phyloP scores from a whole-genome alignment of 2,329 filamentous ascomycete species.

The Diaporthe vaccinii region DNA sequence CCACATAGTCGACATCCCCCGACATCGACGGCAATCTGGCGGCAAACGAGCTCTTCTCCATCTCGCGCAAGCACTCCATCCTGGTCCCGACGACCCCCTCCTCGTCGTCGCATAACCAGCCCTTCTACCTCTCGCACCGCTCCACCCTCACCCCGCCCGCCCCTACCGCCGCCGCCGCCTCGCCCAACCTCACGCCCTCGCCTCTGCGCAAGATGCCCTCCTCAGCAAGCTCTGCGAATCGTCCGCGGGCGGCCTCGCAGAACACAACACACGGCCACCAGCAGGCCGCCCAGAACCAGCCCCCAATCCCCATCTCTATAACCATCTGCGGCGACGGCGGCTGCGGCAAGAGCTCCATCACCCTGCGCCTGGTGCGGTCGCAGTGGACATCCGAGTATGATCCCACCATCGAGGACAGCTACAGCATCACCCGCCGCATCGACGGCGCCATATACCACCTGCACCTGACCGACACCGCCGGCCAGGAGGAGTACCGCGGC shows the following conservation, averaged over 20 bases:
- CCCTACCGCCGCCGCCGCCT: conserved; percentile 6
- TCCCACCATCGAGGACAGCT: conserved; percentile 86
- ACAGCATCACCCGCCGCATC: conserved; percentile 84
- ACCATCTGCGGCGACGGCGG: conserved; percentile 91
- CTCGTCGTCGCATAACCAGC: conserved; percentile 34
- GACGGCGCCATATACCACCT: conserved; percentile 87
- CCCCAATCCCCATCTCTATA: conserved; percentile 74
- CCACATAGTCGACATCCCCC: conserved; percentile 5
- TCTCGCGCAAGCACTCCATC: conserved; percentile 42
- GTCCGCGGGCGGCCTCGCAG: conserved; percentile 36
- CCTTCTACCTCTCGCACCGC: conserved; percentile 37
- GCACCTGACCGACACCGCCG: conserved; percentile 84
- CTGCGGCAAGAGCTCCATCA: conserved; percentile 88
- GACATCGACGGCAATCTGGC: conserved; percentile 39
- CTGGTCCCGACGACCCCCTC: conserved; percentile 38
- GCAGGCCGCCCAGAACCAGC: conserved; percentile 47
- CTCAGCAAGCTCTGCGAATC: conserved; percentile 36
- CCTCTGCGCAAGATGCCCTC: conserved; percentile 38
- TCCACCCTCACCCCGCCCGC: conserved; percentile 31
- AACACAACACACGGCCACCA: conserved; percentile 40
- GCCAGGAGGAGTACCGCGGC: conserved; percentile 90
- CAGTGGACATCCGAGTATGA: conserved; percentile 89
- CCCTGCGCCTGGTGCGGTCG: conserved; percentile 83
- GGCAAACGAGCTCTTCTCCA: conserved; percentile 40
- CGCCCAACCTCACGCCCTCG: conserved; percentile 11